phyloP scores from a whole-genome alignment of 345 rosid genomes.

The Pistacia atlantica region DNA sequence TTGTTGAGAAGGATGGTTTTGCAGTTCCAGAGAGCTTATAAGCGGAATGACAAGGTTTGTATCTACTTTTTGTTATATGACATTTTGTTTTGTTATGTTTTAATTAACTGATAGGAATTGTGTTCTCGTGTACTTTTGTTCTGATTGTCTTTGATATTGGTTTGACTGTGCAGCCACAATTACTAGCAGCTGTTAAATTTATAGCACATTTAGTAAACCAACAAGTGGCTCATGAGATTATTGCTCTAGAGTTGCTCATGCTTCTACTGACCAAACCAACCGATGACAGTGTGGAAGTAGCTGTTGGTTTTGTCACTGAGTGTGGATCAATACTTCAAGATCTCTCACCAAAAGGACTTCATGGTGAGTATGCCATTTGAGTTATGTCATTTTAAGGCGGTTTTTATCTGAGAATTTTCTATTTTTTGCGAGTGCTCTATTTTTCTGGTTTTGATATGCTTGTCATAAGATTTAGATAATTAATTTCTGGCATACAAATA shows the following conservation, averaged over 20 bases:
- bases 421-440: not conserved
- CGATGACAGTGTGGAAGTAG: slow-evolving; percentile 96
- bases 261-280: slow-evolving; percentile 78
- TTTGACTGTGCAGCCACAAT: slow-evolving; percentile 65
- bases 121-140: not conserved
- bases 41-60: slow-evolving; percentile 84
- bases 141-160: not conserved
- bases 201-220: slow-evolving; percentile 94
- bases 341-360: slow-evolving; percentile 81
- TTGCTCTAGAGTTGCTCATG: slow-evolving; percentile 76
- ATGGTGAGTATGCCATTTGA: slow-evolving; percentile 49
- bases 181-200: slow-evolving; percentile 93
- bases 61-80: not conserved
- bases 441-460: not conserved
- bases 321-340: slow-evolving; percentile 95
- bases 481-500: not conserved
- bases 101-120: not conserved
- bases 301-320: slow-evolving; percentile 87
- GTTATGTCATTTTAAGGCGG: not conserved
- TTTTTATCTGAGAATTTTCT: not conserved
- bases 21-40: slow-evolving; percentile 94
- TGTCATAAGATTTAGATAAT: not conserved
- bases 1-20: slow-evolving; percentile 78
- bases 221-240: slow-evolving; percentile 86
- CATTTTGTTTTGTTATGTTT: slow-evolving; percentile 3